A percentile compares a stretch with the other conserved stretches of the same genome.
phyloP scores from a whole-genome alignment of 2,329 filamentous ascomycete species.

The Daldinia sp. region DNA sequence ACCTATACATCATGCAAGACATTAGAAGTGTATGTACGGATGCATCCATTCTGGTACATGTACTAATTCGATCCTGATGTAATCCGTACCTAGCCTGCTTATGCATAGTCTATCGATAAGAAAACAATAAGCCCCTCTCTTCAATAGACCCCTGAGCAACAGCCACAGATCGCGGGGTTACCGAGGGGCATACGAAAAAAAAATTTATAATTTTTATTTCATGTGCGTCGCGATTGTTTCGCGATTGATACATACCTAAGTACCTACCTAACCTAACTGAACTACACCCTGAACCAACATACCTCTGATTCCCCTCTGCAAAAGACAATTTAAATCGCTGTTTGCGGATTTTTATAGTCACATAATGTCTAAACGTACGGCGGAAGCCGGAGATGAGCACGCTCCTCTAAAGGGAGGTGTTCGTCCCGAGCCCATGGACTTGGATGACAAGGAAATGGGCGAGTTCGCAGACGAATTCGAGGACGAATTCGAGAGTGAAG shows the following conservation, averaged over 20 bases:
- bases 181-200: conserved; percentile 40
- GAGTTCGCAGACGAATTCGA: conserved; percentile 97
- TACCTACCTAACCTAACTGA: not conserved
- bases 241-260: not conserved
- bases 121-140: not conserved
- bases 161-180: conserved; percentile 32
- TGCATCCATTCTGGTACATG: too few relatives aligned
- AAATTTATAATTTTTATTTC: not conserved
- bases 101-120: conserved; percentile 15
- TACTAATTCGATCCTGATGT: not conserved
- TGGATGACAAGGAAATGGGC: conserved; percentile 71
- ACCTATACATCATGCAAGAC: not conserved
- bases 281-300: not conserved
- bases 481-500: conserved; percentile 86
- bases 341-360: not conserved
- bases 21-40: not conserved
- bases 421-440: conserved; percentile 70
- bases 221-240: not conserved
- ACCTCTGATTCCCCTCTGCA: not conserved
- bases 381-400: conserved; percentile 57
- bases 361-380: conserved; percentile 68
- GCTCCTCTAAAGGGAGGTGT: conserved; percentile 67
- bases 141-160: not conserved
- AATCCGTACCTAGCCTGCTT: not conserved
- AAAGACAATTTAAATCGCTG: not conserved